A percentile compares a stretch with the other conserved stretches of the same genome.
Conservation (phyloP, 352 stramenopile species). For the Phytophthora sansomeana region DNA sequence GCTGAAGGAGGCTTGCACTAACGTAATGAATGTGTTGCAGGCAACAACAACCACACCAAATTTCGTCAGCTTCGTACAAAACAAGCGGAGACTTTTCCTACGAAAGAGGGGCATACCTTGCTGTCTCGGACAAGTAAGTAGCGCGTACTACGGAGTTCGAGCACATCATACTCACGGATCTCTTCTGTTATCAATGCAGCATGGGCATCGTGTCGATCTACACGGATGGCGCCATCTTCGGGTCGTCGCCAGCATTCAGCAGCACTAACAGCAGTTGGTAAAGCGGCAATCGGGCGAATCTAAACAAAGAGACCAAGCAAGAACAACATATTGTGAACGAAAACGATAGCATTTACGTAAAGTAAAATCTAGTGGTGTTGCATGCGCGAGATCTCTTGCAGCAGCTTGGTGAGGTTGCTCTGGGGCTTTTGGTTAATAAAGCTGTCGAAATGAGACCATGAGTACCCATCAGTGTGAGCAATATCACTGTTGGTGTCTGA, state of each 20-base stretch:
- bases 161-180: conserved; percentile 9
- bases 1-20: neutral
- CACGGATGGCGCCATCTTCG: conserved; percentile 37
- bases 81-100: conserved; percentile 80
- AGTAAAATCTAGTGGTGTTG: conserved; percentile 46
- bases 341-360: conserved; percentile 28
- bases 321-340: neutral
- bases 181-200: conserved; percentile 29
- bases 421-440: conserved; percentile 57
- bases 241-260: conserved; percentile 27
- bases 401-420: conserved; percentile 55
- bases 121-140: conserved; percentile 80
- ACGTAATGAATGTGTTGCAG: conserved; percentile 13
- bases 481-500: conserved; percentile 49
- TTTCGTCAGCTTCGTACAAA: conserved; percentile 54
- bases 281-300: conserved; percentile 5
- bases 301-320: conserved; percentile 7
- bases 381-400: conserved; percentile 75
- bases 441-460: conserved; percentile 83
- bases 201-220: conserved; percentile 67
- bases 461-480: conserved; percentile 73
- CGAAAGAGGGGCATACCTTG: conserved; percentile 54
- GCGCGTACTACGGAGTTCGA: neutral
- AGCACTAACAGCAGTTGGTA: conserved; percentile 12
- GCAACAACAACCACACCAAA: conserved; percentile 34